phyloP scores from a whole-genome alignment of 1,139 yeast species.

The Blastobotrys persicus region DNA sequence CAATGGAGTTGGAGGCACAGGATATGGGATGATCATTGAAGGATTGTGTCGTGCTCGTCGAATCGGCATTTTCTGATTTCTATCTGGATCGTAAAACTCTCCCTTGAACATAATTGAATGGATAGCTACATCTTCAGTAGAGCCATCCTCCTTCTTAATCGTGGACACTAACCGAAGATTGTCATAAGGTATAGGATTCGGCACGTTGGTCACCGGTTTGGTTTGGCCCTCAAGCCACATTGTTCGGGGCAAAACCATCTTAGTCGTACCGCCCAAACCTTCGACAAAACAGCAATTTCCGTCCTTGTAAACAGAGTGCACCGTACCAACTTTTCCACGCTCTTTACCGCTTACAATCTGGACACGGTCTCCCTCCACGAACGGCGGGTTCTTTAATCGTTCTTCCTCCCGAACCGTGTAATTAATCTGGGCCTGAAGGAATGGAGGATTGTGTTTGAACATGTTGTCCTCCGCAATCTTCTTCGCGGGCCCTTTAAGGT shows the following conservation, averaged over 20 bases:
- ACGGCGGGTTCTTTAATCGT: conserved; percentile 33
- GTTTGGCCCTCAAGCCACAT: conserved; percentile 74
- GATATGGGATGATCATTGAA: conserved; percentile 84
- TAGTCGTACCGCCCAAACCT: conserved; percentile 55
- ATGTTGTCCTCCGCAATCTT: conserved; percentile 24
- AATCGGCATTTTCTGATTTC: conserved; percentile 70
- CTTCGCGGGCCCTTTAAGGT: conserved; percentile 27
- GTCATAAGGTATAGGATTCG: conserved; percentile 57
- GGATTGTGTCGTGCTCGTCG: conserved; percentile 70
- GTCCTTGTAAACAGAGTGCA: conserved; percentile 45
- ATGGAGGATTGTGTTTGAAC: conserved; percentile 27
- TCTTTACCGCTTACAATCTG: conserved; percentile 64
- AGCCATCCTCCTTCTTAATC: conserved; percentile 59
- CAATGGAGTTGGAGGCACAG: conserved; percentile 62
- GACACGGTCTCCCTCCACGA: conserved; percentile 62
- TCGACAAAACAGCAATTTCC: conserved; percentile 55
- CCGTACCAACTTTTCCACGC: conserved; percentile 68
- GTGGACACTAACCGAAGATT: conserved; percentile 78
- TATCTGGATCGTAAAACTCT: conserved; percentile 68
- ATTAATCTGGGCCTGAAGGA: conserved; percentile 26
- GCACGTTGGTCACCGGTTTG: conserved; percentile 61
- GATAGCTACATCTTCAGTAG: conserved; percentile 65
- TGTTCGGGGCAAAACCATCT: conserved; percentile 60
- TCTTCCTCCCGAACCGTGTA: conserved; percentile 27
- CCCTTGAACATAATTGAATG: conserved; percentile 65